Conservation (phyloP, 108 stramenopile species). For the Skeletonema menzelii region DNA sequence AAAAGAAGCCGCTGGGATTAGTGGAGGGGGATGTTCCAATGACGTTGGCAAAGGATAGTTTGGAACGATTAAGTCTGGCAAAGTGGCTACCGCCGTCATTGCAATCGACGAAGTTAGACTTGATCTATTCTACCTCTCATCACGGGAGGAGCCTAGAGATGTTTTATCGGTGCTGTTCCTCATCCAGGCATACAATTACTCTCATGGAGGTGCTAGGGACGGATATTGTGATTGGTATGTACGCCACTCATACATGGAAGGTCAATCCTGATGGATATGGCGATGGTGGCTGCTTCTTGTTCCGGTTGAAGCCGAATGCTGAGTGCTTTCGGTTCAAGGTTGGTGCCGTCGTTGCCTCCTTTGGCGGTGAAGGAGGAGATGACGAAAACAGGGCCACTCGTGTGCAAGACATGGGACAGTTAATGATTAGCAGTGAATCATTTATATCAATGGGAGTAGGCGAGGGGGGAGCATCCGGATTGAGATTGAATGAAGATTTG, state of each 20-base stretch:
- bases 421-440: conserved; percentile 42
- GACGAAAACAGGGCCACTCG: conserved; percentile 3
- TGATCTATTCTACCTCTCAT: conserved; percentile 48
- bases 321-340: conserved; percentile 42
- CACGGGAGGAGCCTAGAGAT: conserved; percentile 47
- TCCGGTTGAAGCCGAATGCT: conserved; percentile 38
- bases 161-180: conserved; percentile 45
- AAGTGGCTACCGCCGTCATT: conserved; percentile 45
- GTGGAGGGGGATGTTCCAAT: conserved; percentile 35
- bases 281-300: conserved; percentile 47
- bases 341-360: conserved; percentile 5
- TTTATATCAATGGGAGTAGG: conserved; percentile 55
- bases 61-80: conserved; percentile 28
- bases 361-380: neutral
- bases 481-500: conserved; percentile 49
- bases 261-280: conserved; percentile 44
- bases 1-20: conserved; percentile 37
- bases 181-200: conserved; percentile 41
- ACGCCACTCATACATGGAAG: conserved; percentile 43
- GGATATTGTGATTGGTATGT: conserved; percentile 48
- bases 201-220: conserved; percentile 48
- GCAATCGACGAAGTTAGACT: conserved; percentile 47
- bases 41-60: conserved; percentile 33
- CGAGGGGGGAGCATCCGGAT: conserved; percentile 39
- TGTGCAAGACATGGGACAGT: conserved; percentile 36